Base-by-base conservation (phyloP, 768 basidiomycete genomes). In the Mrakia frigida region DNA sequence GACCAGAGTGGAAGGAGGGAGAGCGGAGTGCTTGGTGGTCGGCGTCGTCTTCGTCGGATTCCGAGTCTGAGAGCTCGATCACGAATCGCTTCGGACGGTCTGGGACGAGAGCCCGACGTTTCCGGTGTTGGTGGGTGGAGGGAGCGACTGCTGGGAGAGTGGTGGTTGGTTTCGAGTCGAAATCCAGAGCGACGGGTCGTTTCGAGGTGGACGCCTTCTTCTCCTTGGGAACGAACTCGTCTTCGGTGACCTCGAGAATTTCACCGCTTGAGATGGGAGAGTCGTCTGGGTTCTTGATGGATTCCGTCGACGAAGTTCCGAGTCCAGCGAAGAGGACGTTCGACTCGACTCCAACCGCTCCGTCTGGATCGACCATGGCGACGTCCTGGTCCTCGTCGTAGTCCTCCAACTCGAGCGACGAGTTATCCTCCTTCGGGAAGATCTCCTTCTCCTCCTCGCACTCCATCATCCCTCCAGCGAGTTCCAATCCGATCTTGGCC, bases 41-140 rank as follows among this genome's bases (percentile, higher is more conserved):
- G 18, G 1, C 21, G n/a, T 76, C 76, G 52, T 73, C 70, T 21
- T 39, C 61, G 37, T 77, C 76, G 16, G 25, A 37, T 61, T 77
- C 76, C n/a, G 60, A 70, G 59, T 77, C 76, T 25, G 76, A 77
- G 50, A 77, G 60, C 43, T 77, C 76, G 59, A 77, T 77, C 25
- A 77, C 63, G 63, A 73, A 71, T 60, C 76, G 61, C 33, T 61
- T 52, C 3, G 70, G 71, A 11, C 46, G 71, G 18, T 77, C 70
- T 6, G 63, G 63, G 41, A 77, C 76, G 67, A 77, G 76, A 33
- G 61, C 31, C 16, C 68, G 68, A 10, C 68, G 67, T 16, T 35
- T 23, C 1, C 65, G 65, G 39, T 68, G 65, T 21, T 68, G 65
- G 35, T 68, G 65, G 9, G 65, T 39, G 21, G 68, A 37, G 69